Base-by-base conservation (phyloP, 345 rosid species). In the Lumnitzera racemosa region DNA sequence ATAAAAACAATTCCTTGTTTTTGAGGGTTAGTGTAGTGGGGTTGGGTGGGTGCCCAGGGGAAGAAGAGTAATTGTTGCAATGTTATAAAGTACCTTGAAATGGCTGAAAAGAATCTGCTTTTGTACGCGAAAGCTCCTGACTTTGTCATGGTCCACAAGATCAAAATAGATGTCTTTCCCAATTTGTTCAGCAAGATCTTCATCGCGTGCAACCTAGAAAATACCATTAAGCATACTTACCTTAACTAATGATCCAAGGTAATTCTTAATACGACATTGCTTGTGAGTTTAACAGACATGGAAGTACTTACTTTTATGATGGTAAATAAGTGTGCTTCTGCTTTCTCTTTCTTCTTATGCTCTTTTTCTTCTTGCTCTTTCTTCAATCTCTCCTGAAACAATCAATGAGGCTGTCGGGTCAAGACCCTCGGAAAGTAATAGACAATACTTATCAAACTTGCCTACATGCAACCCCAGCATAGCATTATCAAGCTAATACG, bases 311-410 rank as follows among this genome's bases (percentile, higher is more conserved):
- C 99, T 95, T 94, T 94, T 61, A 94, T 83, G 49, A 88, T 76
- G 0, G 99, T 94, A 73, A 80, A 86, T 49, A 94, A 78, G 74
- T 94, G 97, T 25, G 94, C 99, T 64, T 94, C 91, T 2, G 99
- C 97, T 76, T 88, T 88, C 70, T 90, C 89, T 76, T 77, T 83
- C 77, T 87, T 84, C 74, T 90, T 90, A 49, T 90, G 85, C 63
- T 90, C 96, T 65, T 94, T 90, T 67, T 94, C 99, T 82, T 90
- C 95, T 73, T 94, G 97, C 61, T 90, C 96, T 74, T 84, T 94
- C 78, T 88, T 90, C 80, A 94, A 75, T 70, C 97, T 94, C 70
- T 74, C 88, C 97, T 90, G 78, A 57, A 63, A 76, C 46, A 73
- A 57, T 24, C 51, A 66, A 58, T 36, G 12, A 36, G 43, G 7